These are phyloP conservation scores for Tetrapisispora fleetii DNA, from an alignment of 805 yeast species.

Conservation along the genomic window DNA sequence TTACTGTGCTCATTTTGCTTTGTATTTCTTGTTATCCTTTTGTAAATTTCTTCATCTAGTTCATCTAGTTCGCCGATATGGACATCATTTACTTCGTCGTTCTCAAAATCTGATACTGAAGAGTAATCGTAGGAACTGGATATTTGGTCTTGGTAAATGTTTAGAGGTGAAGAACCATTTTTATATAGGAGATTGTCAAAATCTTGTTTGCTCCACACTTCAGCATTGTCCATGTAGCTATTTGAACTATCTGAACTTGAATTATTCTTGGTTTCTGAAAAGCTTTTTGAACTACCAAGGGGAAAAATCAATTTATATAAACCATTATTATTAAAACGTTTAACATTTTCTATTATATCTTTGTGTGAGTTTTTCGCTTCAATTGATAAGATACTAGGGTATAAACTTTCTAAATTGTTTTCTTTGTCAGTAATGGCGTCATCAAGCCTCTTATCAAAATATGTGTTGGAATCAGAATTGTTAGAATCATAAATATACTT, in stretches of 20 bases:
- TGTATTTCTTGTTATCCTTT: conserved; percentile 6
- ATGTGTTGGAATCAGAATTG: neutral
- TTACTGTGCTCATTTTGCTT: neutral
- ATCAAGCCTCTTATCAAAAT: neutral
- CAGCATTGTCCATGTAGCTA: neutral
- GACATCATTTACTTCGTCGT: conserved; percentile 21
- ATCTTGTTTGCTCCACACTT: neutral
- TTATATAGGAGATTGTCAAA: no score
- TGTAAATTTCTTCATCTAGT: conserved; percentile 25
- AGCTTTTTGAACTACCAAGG: neutral
- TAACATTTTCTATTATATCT: conserved; percentile 7
- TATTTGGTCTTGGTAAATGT: neutral
- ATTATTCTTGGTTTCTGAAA: neutral
- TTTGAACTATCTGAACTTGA: neutral
- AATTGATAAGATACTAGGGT: neutral
- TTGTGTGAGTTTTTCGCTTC: conserved; percentile 5
- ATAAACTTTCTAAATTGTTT: conserved; percentile 8
- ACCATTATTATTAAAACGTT: conserved; percentile 15
- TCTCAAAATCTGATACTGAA: neutral
- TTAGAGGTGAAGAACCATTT: neutral
- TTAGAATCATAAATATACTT: conserved; percentile 1
- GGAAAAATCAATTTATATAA: conserved; percentile 9
- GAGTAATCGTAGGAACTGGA: neutral
- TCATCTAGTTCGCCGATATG: conserved; percentile 24
- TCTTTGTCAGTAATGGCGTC: conserved; percentile 12